phyloP scores from a whole-genome alignment of 1,284 basidiomycete species.

The Apiotrichum akiyoshidainum region DNA sequence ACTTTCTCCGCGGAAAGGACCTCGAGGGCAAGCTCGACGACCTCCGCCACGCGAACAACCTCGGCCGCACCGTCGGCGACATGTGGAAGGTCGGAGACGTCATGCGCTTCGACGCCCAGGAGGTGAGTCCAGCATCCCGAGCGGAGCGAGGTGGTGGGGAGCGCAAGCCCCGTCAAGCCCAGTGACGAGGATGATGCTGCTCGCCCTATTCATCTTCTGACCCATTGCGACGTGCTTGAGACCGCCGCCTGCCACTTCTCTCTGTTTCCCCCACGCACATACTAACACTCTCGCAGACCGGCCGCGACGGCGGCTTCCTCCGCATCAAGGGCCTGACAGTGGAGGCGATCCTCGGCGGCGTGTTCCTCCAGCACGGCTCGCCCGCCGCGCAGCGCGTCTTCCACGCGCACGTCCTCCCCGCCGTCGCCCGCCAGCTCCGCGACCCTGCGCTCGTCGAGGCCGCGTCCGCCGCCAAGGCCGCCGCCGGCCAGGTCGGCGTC shows the following conservation, averaged over 20 bases:
- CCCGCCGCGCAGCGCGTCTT: constrained; percentile 49
- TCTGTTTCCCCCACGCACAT: not conserved
- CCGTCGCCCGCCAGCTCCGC: constrained; percentile 34
- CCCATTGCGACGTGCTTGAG: too few species aligned
- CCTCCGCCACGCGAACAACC: constrained; percentile 37
- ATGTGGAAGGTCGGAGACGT: constrained; percentile 41
- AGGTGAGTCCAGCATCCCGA: constrained; percentile 30
- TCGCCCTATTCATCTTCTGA: not conserved
- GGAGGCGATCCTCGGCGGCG: constrained; percentile 45
- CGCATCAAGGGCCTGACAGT: constrained; percentile 44
- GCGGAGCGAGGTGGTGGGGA: not conserved
- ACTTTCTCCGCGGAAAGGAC: constrained; percentile 12
- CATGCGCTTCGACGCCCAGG: constrained; percentile 45
- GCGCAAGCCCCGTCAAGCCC: too few species aligned
- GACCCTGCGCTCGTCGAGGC: constrained; percentile 39
- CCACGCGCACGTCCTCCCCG: constrained; percentile 44
- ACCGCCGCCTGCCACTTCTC: not conserved
- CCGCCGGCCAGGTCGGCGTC: constrained; percentile 15
- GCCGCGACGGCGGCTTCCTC: constrained; percentile 18
- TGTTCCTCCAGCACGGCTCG: constrained; percentile 45
- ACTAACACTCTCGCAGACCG: constrained; percentile 24
- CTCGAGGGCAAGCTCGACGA: constrained; percentile 37
- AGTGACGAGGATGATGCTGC: not conserved
- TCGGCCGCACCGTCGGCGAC: constrained; percentile 41
- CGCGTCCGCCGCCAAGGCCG: constrained; percentile 23